Conservation (phyloP, 306 rosid genomes). For the Prunus mira region DNA sequence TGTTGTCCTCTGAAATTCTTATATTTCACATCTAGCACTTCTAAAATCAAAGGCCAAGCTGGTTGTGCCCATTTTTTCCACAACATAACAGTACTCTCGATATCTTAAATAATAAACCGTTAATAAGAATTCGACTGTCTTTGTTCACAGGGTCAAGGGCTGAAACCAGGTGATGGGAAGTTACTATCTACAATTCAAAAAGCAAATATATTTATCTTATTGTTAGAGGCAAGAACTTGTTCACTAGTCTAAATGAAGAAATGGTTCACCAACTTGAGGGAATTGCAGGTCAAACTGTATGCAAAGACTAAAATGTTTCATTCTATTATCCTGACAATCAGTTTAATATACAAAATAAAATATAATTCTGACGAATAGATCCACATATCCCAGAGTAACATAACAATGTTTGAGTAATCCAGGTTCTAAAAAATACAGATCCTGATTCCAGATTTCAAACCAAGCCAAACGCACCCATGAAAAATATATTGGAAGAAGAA, state of each 20-base stretch:
- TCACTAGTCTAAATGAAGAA: neutral
- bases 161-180: neutral
- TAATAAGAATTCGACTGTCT: neutral
- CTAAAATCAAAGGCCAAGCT: neutral
- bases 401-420: conserved; percentile 1
- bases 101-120: neutral
- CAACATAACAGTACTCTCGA: neutral
- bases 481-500: neutral
- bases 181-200: neutral
- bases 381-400: neutral
- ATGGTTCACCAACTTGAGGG: neutral
- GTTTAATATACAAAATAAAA: neutral
- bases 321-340: neutral
- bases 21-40: neutral
- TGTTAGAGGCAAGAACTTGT: neutral
- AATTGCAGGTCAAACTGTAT: neutral
- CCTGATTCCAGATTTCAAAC: neutral
- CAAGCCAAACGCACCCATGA: neutral
- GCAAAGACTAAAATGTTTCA: neutral
- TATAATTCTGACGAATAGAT: neutral
- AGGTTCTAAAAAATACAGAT: neutral
- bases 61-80: no score
- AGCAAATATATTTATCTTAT: no score
- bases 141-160: neutral
- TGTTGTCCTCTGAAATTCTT: neutral